Evolutionary conservation across 805 yeast genomes (phyloP).

Genomic region (Brettanomyces custersianus): DNA sequence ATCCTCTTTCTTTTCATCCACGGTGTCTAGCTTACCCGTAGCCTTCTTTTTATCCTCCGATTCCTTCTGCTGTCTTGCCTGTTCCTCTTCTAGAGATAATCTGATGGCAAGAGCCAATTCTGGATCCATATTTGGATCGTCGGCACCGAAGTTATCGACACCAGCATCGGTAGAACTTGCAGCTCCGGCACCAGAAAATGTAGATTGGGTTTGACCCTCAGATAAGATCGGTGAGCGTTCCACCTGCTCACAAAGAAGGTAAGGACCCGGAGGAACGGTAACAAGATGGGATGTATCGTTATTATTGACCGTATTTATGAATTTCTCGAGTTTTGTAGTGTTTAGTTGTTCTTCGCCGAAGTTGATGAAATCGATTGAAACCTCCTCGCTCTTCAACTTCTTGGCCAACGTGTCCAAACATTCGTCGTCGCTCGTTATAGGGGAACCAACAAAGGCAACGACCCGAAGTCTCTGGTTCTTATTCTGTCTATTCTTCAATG

Average conservation of each 20-base stretch:
- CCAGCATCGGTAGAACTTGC: slow-evolving; percentile 31
- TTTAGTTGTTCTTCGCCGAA: slow-evolving; percentile 85
- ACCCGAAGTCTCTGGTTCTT: slow-evolving; percentile 87
- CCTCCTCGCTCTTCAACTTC: slow-evolving; percentile 85
- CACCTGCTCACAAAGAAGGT: slow-evolving; percentile 72
- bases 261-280: slow-evolving; percentile 83
- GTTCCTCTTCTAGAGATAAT: slow-evolving; percentile 90
- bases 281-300: slow-evolving; percentile 75
- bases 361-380: slow-evolving; percentile 82
- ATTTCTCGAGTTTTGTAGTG: slow-evolving; percentile 70
- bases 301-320: slow-evolving; percentile 63
- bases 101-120: slow-evolving; percentile 94
- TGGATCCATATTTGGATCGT: slow-evolving; percentile 90
- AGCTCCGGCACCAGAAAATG: slow-evolving; percentile 25
- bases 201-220: slow-evolving; percentile 57
- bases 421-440: slow-evolving; percentile 57
- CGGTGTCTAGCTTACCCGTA: slow-evolving; percentile 1
- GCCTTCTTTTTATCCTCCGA: slow-evolving; percentile 13
- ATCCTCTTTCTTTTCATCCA: slow-evolving; percentile 9
- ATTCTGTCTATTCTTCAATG: slow-evolving; percentile 93
- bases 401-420: slow-evolving; percentile 81
- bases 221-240: slow-evolving; percentile 66
- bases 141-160: slow-evolving; percentile 47
- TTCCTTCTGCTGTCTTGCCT: slow-evolving; percentile 73
- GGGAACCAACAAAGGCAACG: slow-evolving; percentile 83